Conservation (phyloP, 2,329 filamentous ascomycete species). For the Alternaria sp. region DNA sequence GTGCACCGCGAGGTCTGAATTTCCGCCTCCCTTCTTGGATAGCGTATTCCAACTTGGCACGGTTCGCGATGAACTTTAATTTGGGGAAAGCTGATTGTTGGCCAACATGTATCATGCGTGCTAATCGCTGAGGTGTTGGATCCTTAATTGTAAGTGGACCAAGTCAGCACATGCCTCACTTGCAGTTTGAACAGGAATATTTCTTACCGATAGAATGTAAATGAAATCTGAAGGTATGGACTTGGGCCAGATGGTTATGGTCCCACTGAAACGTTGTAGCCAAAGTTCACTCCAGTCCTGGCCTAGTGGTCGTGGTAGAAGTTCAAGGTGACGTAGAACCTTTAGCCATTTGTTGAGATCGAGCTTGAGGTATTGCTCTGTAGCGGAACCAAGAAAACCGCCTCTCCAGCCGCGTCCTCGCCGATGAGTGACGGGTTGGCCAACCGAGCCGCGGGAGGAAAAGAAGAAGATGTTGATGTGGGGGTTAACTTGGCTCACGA, state of each 20-base stretch:
- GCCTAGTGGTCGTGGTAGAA: slow-evolving; percentile 86
- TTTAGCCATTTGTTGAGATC: slow-evolving; percentile 98
- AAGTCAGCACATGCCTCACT: no score
- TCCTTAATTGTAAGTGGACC: slow-evolving; percentile 57
- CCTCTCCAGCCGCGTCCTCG: slow-evolving; percentile 94
- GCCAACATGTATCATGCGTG: slow-evolving; percentile 88
- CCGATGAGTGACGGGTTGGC: slow-evolving; percentile 91
- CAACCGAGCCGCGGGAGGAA: slow-evolving; percentile 88
- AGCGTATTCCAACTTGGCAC: slow-evolving; percentile 80
- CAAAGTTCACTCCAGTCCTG: slow-evolving; percentile 98
- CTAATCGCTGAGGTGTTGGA: slow-evolving; percentile 76
- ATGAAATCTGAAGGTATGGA: slow-evolving; percentile 79
- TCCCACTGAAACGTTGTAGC: slow-evolving; percentile 93
- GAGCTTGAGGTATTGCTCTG: slow-evolving; percentile 94
- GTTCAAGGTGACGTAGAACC: slow-evolving; percentile 88
- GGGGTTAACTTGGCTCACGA: slow-evolving; percentile 88
- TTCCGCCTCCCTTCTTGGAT: slow-evolving; percentile 66
- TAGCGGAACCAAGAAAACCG: slow-evolving; percentile 89
- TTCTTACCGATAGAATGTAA: slow-evolving; percentile 71
- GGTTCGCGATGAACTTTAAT: slow-evolving; percentile 87
- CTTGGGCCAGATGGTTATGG: slow-evolving; percentile 95
- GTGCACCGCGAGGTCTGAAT: slow-evolving; percentile 45
- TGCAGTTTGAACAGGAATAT: no score
- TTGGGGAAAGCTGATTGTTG: slow-evolving; percentile 91
- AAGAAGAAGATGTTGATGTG: slow-evolving; percentile 99